Percentiles rank a stretch among this genome's conserved stretches.
Conservation (phyloP, 23 red algal species). For the Cyanidiococcus yangmingshanensis region DNA sequence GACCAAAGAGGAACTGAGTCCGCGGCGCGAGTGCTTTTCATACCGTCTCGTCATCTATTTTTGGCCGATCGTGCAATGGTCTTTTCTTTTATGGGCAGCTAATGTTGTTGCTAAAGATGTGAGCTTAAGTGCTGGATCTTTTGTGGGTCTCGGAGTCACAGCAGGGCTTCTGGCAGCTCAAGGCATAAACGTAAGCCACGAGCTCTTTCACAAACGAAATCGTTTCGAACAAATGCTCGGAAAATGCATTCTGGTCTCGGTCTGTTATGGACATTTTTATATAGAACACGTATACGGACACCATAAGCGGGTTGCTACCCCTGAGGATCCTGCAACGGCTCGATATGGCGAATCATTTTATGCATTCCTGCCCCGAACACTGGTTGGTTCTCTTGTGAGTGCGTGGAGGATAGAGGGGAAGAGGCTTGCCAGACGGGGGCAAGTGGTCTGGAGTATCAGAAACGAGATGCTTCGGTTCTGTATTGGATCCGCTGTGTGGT, state of each 20-base stretch:
- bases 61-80: conserved; percentile 43
- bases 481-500: neutral
- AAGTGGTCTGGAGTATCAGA: neutral
- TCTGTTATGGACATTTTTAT: conserved; percentile 59
- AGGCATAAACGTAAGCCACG: conserved; percentile 62
- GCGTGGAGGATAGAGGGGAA: conserved; percentile 55
- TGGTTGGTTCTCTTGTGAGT: conserved; percentile 32
- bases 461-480: conserved; percentile 34
- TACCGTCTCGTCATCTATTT: conserved; percentile 37
- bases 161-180: conserved; percentile 51
- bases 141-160: conserved; percentile 39
- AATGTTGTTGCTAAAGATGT: neutral
- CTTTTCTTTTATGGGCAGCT: conserved; percentile 35
- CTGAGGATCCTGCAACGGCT: conserved; percentile 62
- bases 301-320: conserved; percentile 61
- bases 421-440: conserved; percentile 19
- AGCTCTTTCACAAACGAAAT: conserved; percentile 55
- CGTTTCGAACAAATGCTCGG: conserved; percentile 23
- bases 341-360: conserved; percentile 57
- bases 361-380: conserved; percentile 51
- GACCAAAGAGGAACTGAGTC: neutral
- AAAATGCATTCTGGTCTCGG: conserved; percentile 30
- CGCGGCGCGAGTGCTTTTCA: neutral
- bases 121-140: neutral
- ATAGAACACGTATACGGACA: conserved; percentile 80